A percentile compares a stretch with the other conserved stretches of the same genome.
These are phyloP conservation scores for Kwoniella dejecticola DNA, from an alignment of 768 basidiomycete genomes.

Conservation along the genomic window DNA sequence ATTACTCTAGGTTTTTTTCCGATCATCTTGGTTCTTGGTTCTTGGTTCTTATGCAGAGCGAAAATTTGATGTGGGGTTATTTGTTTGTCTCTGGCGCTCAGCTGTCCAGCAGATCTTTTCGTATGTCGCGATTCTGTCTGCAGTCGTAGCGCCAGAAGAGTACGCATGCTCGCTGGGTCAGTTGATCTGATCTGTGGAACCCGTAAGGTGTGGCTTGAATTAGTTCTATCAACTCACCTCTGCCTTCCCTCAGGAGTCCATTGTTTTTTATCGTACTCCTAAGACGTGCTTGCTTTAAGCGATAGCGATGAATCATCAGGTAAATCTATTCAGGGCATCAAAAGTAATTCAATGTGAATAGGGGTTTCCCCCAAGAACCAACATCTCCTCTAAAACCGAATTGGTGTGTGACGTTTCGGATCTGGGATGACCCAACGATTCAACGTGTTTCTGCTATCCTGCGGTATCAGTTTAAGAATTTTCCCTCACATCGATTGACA, in stretches of 20 bases:
- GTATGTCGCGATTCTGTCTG: too few relatives aligned
- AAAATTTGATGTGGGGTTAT: slow-evolving; percentile 4
- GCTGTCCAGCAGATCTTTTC: neutral
- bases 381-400: too few relatives aligned
- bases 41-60: neutral
- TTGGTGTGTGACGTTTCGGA: slow-evolving; percentile 7
- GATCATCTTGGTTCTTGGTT: neutral
- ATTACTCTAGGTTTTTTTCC: neutral
- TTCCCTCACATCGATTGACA: neutral
- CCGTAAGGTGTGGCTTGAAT: neutral
- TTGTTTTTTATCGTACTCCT: too few relatives aligned
- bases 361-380: neutral
- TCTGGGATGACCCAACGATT: neutral
- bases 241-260: neutral
- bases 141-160: too few relatives aligned
- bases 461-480: too few relatives aligned
- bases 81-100: neutral
- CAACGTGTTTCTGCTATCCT: slow-evolving; percentile 1
- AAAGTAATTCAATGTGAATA: neutral
- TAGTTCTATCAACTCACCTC: neutral
- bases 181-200: neutral
- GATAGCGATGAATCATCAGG: slow-evolving; percentile 3
- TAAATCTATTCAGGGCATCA: neutral
- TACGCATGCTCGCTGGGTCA: neutral
- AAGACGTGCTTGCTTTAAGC: too few relatives aligned